phyloP scores from a whole-genome alignment of 2,329 filamentous ascomycete genomes.

The Monosporascus sp. region DNA sequence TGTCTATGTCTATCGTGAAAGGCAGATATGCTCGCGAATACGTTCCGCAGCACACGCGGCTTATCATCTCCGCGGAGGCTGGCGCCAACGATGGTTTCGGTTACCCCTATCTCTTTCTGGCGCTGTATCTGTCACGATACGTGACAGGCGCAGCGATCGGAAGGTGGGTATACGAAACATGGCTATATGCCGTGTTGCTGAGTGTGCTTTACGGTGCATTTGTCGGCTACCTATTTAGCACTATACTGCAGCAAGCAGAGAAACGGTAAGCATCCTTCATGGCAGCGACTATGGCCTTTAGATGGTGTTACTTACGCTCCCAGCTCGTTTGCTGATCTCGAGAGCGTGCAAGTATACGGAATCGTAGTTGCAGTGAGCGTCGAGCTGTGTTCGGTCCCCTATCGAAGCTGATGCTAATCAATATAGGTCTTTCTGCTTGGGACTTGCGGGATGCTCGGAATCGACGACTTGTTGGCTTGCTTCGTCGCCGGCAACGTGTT shows the following conservation, averaged over 20 bases:
- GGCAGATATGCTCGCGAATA: slow-evolving; percentile 56
- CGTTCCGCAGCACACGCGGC: slow-evolving; percentile 59
- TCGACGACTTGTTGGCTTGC: slow-evolving; percentile 22
- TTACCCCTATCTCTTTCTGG: slow-evolving; percentile 64
- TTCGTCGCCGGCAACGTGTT: slow-evolving; percentile 20
- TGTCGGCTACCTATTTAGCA: slow-evolving; percentile 63
- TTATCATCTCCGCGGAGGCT: slow-evolving; percentile 57
- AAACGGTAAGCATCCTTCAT: not conserved
- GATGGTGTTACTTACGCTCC: too few relatives aligned
- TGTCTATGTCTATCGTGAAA: slow-evolving; percentile 55
- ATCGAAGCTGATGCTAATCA: too few relatives aligned
- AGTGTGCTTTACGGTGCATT: slow-evolving; percentile 57
- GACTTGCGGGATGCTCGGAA: slow-evolving; percentile 17
- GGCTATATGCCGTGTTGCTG: slow-evolving; percentile 60
- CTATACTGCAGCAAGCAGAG: slow-evolving; percentile 23
- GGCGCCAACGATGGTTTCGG: slow-evolving; percentile 67
- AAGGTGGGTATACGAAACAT: slow-evolving; percentile 66
- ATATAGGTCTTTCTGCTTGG: slow-evolving; percentile 12
- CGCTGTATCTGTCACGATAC: slow-evolving; percentile 45
- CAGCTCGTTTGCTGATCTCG: slow-evolving; percentile 1
- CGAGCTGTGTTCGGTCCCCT: too few relatives aligned
- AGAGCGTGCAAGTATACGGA: slow-evolving; percentile 4
- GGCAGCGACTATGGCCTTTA: too few relatives aligned
- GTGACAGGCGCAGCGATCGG: slow-evolving; percentile 35
- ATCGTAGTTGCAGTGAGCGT: not conserved